These are phyloP conservation scores for Bathelium albidoporum DNA, from an alignment of 495 filamentous ascomycete species.

Conservation along the genomic window DNA sequence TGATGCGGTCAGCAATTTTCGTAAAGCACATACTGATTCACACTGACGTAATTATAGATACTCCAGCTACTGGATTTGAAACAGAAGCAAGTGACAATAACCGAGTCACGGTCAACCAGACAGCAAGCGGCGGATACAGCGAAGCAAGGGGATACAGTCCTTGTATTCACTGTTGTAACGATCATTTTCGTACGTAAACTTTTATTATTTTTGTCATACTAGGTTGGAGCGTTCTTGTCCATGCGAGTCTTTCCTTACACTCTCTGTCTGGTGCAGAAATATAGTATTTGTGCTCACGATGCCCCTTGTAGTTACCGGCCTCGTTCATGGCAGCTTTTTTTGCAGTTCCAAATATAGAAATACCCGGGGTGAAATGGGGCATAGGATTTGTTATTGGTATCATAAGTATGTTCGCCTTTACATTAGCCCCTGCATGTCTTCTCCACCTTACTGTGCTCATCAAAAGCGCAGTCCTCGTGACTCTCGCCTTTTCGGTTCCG, in stretches of 20 bases:
- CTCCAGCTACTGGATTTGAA: slow-evolving; percentile 48
- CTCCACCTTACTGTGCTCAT: neutral
- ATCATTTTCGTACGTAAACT: slow-evolving; percentile 49
- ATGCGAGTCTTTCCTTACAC: too few relatives aligned
- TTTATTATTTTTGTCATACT: too few relatives aligned
- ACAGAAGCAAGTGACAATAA: slow-evolving; percentile 62
- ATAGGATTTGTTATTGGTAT: neutral
- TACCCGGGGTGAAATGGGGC: neutral
- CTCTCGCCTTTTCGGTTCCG: neutral
- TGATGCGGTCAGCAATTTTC: neutral
- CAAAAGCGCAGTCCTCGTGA: neutral
- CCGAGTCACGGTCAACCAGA: slow-evolving; percentile 58
- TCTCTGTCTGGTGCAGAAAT: too few relatives aligned
- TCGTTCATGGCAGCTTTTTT: slow-evolving; percentile 9
- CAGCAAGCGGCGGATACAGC: slow-evolving; percentile 56
- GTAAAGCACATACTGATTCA: too few relatives aligned
- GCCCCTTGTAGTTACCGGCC: slow-evolving; percentile 7
- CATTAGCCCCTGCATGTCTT: too few relatives aligned
- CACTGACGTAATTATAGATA: neutral
- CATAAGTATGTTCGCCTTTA: neutral
- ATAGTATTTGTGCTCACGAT: too few relatives aligned
- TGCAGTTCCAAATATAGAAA: neutral
- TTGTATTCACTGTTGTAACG: slow-evolving; percentile 66
- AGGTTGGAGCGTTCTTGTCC: too few relatives aligned
- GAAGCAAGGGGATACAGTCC: slow-evolving; percentile 60